These are phyloP conservation scores for Plasmodium fragile DNA, from an alignment of 169 alveolate species.

Conservation along the genomic window DNA sequence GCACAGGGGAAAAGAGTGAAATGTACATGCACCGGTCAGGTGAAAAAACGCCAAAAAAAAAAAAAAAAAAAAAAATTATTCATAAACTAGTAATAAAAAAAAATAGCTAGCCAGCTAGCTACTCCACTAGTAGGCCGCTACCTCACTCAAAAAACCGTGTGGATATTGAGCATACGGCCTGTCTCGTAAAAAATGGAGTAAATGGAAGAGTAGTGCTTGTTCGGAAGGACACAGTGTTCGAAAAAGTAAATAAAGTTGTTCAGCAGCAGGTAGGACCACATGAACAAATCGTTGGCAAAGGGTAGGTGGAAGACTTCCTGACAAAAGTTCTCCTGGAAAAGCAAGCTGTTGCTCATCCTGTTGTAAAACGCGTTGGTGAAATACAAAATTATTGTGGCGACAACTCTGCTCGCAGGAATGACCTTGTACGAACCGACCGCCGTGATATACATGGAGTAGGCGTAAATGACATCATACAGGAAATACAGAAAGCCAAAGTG, in stretches of 20 bases:
- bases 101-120: neutral
- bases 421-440: slow-evolving; percentile 58
- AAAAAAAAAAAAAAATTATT: slow-evolving; percentile 1
- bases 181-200: slow-evolving; percentile 70
- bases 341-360: slow-evolving; percentile 63
- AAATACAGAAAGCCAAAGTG: slow-evolving; percentile 61
- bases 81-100: too few relatives aligned
- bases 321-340: slow-evolving; percentile 63
- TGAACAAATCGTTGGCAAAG: slow-evolving; percentile 62
- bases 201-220: slow-evolving; percentile 60
- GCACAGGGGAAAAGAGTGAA: neutral
- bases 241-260: slow-evolving; percentile 66
- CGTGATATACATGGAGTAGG: slow-evolving; percentile 68
- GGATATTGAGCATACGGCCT: slow-evolving; percentile 58
- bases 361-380: slow-evolving; percentile 58
- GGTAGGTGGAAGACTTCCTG: slow-evolving; percentile 58
- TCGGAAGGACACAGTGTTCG: slow-evolving; percentile 49
- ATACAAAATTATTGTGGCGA: slow-evolving; percentile 50
- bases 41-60: slow-evolving; percentile 1
- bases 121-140: neutral
- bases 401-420: slow-evolving; percentile 67
- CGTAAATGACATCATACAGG: slow-evolving; percentile 57
- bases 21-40: slow-evolving; percentile 38
- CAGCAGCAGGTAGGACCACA: slow-evolving; percentile 67
- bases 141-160: slow-evolving; percentile 34